These are phyloP conservation scores for Fraxinus anomala DNA, from an alignment of 257 asterid genomes.

Conservation along the genomic window DNA sequence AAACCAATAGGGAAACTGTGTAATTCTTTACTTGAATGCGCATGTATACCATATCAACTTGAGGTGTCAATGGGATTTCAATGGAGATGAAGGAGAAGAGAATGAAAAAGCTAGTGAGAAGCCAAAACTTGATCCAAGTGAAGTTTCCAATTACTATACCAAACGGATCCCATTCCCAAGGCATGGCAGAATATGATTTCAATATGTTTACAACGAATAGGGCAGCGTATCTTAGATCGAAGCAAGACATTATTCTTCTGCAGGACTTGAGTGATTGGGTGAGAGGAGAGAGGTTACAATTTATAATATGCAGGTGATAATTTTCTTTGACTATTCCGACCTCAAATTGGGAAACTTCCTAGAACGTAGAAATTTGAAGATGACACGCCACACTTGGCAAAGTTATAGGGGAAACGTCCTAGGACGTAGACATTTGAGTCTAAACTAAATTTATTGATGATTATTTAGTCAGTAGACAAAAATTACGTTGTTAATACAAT, in stretches of 20 bases:
- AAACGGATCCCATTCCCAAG: neutral
- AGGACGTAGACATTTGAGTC: too few relatives aligned
- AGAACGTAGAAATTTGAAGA: too few relatives aligned
- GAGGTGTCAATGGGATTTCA: neutral
- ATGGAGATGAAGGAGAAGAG: conserved; percentile 15
- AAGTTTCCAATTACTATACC: neutral
- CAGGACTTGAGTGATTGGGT: too few relatives aligned
- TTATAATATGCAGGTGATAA: too few relatives aligned
- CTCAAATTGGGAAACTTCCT: too few relatives aligned
- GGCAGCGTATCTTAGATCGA: neutral
- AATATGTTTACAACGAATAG: neutral
- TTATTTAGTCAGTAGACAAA: too few relatives aligned
- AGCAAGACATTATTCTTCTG: neutral
- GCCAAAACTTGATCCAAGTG: neutral
- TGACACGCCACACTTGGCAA: too few relatives aligned
- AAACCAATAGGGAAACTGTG: neutral
- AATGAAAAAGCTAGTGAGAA: neutral
- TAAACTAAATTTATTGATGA: too few relatives aligned
- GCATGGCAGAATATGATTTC: neutral
- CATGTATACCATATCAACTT: neutral
- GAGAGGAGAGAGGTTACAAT: too few relatives aligned
- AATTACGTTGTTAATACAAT: too few relatives aligned
- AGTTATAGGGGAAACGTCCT: too few relatives aligned
- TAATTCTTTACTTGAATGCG: neutral
- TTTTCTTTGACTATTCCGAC: too few relatives aligned